Percentiles rank a stretch among this genome's conserved stretches.
phyloP scores from a whole-genome alignment of 495 filamentous ascomycete species.

The Jackrogersella multiformis region DNA sequence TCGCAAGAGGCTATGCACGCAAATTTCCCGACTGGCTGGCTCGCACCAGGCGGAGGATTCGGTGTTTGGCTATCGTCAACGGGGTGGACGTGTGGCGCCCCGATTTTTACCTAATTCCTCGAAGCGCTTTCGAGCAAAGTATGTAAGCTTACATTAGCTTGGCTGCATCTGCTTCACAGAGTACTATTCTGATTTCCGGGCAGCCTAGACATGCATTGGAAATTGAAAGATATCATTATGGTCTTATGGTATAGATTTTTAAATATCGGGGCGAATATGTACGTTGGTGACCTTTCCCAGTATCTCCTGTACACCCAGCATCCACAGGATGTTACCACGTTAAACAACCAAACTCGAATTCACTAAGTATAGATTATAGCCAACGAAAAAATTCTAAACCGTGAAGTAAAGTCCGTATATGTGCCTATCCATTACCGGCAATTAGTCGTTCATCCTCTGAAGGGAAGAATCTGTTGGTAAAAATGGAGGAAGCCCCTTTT shows the following conservation, averaged over 20 bases:
- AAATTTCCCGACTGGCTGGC: conserved; percentile 21
- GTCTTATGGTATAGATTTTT: neutral
- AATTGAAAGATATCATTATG: neutral
- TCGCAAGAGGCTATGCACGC: neutral
- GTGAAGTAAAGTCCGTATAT: neutral
- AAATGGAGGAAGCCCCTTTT: neutral
- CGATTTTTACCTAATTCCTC: neutral
- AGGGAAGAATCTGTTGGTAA: neutral
- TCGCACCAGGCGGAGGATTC: neutral
- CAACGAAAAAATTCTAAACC: neutral
- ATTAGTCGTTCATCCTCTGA: neutral
- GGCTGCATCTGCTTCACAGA: neutral
- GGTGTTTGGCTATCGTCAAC: neutral
- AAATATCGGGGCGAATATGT: neutral
- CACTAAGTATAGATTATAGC: conserved; percentile 5
- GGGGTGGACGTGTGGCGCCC: neutral
- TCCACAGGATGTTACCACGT: neutral
- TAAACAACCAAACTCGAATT: neutral
- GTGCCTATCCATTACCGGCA: neutral
- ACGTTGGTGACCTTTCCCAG: neutral
- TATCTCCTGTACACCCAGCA: conserved; percentile 8
- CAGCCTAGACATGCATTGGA: no score
- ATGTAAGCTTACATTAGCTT: conserved; percentile 1
- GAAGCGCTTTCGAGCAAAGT: neutral
- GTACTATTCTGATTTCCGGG: no score